Evolutionary conservation across 208 protist genomes (phyloP).

Genomic region (Crithidia expoeki): DNA sequence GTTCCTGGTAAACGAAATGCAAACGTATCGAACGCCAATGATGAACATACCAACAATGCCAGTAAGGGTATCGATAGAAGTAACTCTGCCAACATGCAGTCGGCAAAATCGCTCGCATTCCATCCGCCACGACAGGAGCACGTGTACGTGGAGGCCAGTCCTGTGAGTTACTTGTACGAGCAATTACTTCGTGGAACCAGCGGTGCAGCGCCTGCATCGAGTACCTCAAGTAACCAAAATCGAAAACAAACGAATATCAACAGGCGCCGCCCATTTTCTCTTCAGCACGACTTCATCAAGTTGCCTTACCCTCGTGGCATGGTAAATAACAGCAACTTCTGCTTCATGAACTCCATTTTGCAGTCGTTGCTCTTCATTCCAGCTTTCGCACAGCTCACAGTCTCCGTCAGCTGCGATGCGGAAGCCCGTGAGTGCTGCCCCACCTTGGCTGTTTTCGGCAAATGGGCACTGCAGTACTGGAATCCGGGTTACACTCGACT

Average conservation of each 20-base stretch:
- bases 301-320: constrained; percentile 66
- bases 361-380: constrained; percentile 72
- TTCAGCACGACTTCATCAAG: constrained; percentile 42
- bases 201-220: background rate
- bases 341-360: constrained; percentile 86
- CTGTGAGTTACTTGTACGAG: constrained; percentile 20
- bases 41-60: background rate
- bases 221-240: background rate
- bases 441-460: constrained; percentile 50
- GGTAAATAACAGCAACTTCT: constrained; percentile 80
- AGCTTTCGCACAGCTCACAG: constrained; percentile 68
- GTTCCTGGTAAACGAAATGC: background rate
- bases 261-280: constrained; percentile 7
- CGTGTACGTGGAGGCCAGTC: constrained; percentile 17
- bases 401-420: constrained; percentile 41
- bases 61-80: background rate
- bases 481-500: constrained; percentile 40
- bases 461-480: constrained; percentile 82
- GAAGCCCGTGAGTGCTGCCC: constrained; percentile 41
- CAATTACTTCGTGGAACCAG: background rate
- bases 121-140: constrained; percentile 26
- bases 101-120: background rate
- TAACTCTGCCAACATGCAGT: background rate
- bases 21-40: background rate
- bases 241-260: background rate